Conservation (phyloP, 106 monocot species). For the Platanthera guangdongensis region DNA sequence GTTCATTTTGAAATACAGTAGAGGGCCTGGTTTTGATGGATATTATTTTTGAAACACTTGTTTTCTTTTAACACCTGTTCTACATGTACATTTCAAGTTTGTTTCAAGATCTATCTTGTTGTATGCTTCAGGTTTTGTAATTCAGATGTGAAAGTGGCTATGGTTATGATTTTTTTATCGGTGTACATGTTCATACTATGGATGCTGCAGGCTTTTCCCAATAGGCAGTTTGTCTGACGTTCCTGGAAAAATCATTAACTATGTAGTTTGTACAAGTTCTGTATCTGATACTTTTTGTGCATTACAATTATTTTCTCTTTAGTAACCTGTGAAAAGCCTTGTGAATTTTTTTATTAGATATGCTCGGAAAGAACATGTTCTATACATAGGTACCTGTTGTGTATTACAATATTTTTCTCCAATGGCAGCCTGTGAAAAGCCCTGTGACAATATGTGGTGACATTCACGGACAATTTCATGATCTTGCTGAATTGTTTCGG, state of each 20-base stretch:
- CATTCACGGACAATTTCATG: conserved; percentile 99
- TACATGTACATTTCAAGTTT: not conserved
- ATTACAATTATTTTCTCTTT: not conserved
- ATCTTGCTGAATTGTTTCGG: conserved; percentile 88
- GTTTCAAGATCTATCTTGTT: not conserved
- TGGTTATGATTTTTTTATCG: not conserved
- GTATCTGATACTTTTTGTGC: not conserved
- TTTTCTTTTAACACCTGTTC: not conserved
- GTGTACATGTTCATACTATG: not conserved
- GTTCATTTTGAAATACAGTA: not conserved
- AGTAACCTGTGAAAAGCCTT: conserved; percentile 95
- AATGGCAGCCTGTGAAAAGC: conserved; percentile 88
- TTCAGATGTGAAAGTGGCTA: not conserved
- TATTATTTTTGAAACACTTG: not conserved
- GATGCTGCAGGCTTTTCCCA: not conserved
- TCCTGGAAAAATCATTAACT: not conserved
- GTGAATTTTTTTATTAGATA: conserved; percentile 69
- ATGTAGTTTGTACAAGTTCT: not conserved
- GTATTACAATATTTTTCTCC: not conserved
- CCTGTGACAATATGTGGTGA: conserved; percentile 99
- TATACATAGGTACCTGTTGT: not conserved
- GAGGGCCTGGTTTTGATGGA: not conserved
- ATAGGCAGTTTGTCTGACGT: not conserved
- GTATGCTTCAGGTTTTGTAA: not conserved
- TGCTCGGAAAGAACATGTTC: too few relatives aligned